A percentile compares a stretch with the other conserved stretches of the same genome.
Evolutionary conservation across 148 eudicot genomes (phyloP).

Genomic region (Cornus kousa): DNA sequence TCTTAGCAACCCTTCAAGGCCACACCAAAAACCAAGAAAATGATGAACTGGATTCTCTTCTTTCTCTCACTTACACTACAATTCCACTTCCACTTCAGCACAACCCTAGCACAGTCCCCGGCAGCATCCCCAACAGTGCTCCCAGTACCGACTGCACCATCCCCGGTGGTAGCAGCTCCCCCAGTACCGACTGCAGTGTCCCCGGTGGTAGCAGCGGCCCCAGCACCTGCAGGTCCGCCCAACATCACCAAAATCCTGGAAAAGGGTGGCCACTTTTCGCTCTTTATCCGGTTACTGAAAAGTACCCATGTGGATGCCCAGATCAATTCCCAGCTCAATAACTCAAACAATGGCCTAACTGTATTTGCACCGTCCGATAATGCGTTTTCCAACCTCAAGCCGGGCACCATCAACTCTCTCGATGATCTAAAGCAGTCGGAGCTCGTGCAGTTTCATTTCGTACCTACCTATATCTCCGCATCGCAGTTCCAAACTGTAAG

Average conservation of each 20-base stretch:
- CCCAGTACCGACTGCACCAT: too few species aligned
- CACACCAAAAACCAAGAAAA: neutral
- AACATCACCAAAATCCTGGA: conserved; percentile 68
- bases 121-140: conserved; percentile 48
- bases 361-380: conserved; percentile 83
- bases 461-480: conserved; percentile 52
- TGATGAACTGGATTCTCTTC: conserved; percentile 20
- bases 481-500: conserved; percentile 48
- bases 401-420: conserved; percentile 77
- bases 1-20: too few species aligned
- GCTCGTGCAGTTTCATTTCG: conserved; percentile 67
- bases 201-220: conserved; percentile 17
- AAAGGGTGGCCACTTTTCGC: conserved; percentile 77
- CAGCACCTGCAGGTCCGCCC: conserved; percentile 45
- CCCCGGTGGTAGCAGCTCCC: too few species aligned
- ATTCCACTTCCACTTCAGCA: conserved; percentile 25
- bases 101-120: conserved; percentile 37
- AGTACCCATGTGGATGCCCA: conserved; percentile 60
- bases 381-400: conserved; percentile 62
- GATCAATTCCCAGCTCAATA: conserved; percentile 81
- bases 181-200: too few species aligned
- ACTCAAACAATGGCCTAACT: conserved; percentile 72
- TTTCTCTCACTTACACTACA: neutral
- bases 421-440: conserved; percentile 65
- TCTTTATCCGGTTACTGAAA: conserved; percentile 53